Conservation (phyloP, 805 yeast species). For the Yarrowia sp. region DNA sequence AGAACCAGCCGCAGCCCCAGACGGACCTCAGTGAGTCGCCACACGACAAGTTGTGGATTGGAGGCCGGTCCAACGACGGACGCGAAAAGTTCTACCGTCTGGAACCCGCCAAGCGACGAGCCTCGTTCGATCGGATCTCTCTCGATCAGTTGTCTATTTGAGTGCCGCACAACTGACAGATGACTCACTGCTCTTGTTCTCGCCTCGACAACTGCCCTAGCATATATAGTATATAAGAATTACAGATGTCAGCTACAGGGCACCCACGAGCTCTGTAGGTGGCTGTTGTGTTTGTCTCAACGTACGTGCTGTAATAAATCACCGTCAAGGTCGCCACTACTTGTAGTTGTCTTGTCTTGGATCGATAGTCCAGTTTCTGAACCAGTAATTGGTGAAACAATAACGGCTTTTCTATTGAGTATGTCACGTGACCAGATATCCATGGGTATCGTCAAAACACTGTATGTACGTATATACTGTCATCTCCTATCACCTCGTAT, state of each 20-base stretch:
- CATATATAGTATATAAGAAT: background rate
- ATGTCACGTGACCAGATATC: no score
- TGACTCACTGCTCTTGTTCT: background rate
- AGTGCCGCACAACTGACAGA: background rate
- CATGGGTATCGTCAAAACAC: no score
- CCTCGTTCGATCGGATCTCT: constrained; percentile 33
- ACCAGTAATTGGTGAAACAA: no score
- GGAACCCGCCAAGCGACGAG: constrained; percentile 31
- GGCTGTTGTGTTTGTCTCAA: no score
- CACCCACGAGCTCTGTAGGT: no score
- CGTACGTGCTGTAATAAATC: no score
- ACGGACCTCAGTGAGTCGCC: constrained; percentile 10
- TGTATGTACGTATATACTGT: background rate
- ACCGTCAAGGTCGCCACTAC: no score
- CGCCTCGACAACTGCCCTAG: background rate
- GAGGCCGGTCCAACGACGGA: constrained; percentile 36
- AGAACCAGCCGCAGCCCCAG: background rate
- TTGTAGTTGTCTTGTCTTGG: no score
- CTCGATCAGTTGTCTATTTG: constrained; percentile 29
- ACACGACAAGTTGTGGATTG: constrained; percentile 37
- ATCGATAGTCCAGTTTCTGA: no score
- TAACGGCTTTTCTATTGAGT: no score
- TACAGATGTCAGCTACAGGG: no score
- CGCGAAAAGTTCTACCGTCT: constrained; percentile 34
- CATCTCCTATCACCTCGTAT: background rate